Evolutionary conservation across 2,329 filamentous ascomycete species (phyloP), one percentile per base, ranked within the genome.

Genomic region (Xylariomycetidae sp.): DNA sequence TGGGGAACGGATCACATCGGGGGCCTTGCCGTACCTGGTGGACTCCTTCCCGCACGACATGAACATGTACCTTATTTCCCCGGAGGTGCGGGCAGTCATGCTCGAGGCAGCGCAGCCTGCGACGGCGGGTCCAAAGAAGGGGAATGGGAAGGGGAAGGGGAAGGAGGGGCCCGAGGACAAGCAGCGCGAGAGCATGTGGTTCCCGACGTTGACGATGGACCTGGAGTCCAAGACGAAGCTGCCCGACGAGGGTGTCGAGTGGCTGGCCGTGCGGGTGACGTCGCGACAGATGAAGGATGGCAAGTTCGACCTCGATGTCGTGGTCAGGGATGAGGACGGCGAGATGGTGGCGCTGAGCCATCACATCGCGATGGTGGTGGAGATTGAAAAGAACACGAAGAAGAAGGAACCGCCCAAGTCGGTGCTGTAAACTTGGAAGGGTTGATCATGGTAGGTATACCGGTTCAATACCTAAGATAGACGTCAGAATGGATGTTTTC

Each of bases 191-290:
- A 19, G 6, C 10, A 77, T 76, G 46, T 88, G 83, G 85, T 87
- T 85, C 53, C 84, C 84, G 0, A 93, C 85, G 0, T 58, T 93
- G 2, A 63, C 79, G 13, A 59, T 92, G 52, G 87, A 85, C 53
- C 49, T 93, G 15, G 85, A 93, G 42, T 64, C 88, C 24, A 92
- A 90, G 64, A 85, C 82, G 53, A 56, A 68, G 6, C 54, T 93
- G 27, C 83, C 84, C 0, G 59, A 63, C 4, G 72, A 74, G 25
- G 85, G 85, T 0, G 75, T 76, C 1, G 78, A 85, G 53, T 92
- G 82, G 79, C 53, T 93, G 33, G 80, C 80, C 47, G 65, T 79
- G 25, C 68, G 83, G 19, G 67, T 80, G 10, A 67, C 72, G 34
- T 68, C 77, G 4, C 88, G 85, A 58, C 63, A 69, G 56, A 74